Evolutionary conservation across 352 stramenopile genomes (phyloP), one percentile per base, ranked within the genome.

Genomic region (Phytophthora pinifolia): DNA sequence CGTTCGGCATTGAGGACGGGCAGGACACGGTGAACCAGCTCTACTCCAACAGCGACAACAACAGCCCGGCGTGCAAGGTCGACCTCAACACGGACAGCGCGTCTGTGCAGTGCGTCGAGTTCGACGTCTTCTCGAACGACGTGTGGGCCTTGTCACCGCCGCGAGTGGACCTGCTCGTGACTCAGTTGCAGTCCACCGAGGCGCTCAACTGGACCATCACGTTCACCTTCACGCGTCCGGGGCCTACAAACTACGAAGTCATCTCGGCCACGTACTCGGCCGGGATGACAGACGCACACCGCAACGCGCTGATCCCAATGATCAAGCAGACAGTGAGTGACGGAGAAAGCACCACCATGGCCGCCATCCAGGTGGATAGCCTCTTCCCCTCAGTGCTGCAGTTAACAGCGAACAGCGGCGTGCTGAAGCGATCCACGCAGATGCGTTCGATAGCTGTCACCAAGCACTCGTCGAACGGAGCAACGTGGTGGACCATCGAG

Each of bases 61-160:
- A 89, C 59, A 89, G 78, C 22, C 79, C 77, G 1, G 65, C 66
- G 42, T 92, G 71, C 59, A 65, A 75, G 41, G 76, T 91, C 39
- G 46, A 75, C 57, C 31, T 72, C 6, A 76, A 84, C 46, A 86
- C 83, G 20, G 79, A 92, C 27, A 81, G 82, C 30, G 77, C 79
- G n/a, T 81, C 76, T 0, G 75, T 89, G 15, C 86, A 95, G 50
- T 81, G 83, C 32, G 65, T 94, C 35, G 80, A 85, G 41, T 92
- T 92, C 46, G 78, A 89, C 37, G 64, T 74, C 15, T 95, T 92
- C 50, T 92, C 83, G 27, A 53, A 65, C 36, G 71, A 90, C n/a
- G 65, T 89, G 14, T 95, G 83, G 83, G 67, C 62, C 3, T 77
- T 75, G 12, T 92, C 82, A 14, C 86, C 85, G 4, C 85, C 85